Percentiles rank a stretch among this genome's conserved stretches.
Evolutionary conservation across 768 basidiomycete species (phyloP).

Genomic region (Lactarius sanguifluus): DNA sequence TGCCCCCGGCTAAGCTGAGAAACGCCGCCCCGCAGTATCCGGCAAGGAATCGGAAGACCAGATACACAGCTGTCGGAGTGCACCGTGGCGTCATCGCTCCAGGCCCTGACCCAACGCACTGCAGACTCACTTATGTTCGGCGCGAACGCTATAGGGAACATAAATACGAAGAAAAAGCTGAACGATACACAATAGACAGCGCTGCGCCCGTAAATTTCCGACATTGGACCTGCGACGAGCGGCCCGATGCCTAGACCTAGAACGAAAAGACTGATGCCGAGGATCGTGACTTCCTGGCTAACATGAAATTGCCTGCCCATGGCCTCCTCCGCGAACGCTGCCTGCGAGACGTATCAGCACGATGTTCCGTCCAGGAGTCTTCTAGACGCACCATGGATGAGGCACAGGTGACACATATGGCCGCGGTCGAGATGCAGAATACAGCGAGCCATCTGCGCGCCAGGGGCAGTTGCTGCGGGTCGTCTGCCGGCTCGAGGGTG

Average conservation of each 20-base stretch:
- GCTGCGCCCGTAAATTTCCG: constrained; percentile 60
- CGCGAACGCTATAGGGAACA: constrained; percentile 73
- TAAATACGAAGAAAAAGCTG: constrained; percentile 56
- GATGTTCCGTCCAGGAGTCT: background rate
- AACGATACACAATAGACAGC: constrained; percentile 64
- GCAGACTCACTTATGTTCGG: constrained; percentile 56
- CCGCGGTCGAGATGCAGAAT: constrained; percentile 28
- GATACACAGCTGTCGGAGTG: constrained; percentile 48
- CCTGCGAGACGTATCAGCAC: constrained; percentile 27
- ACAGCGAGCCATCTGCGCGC: constrained; percentile 31
- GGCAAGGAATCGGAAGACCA: constrained; percentile 59
- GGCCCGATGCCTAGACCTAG: constrained; percentile 37
- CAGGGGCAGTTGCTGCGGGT: constrained; percentile 30
- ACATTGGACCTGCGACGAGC: constrained; percentile 40
- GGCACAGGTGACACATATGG: constrained; percentile 33
- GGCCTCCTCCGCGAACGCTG: constrained; percentile 41
- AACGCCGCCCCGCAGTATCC: constrained; percentile 59
- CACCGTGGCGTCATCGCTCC: background rate
- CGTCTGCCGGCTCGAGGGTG: constrained; percentile 26
- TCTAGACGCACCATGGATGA: constrained; percentile 31
- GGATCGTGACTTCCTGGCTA: constrained; percentile 41
- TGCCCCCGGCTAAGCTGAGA: constrained; percentile 61
- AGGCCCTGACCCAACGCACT: background rate
- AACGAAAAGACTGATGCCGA: constrained; percentile 44
- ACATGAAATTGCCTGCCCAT: constrained; percentile 41